A percentile compares a stretch with the other conserved stretches of the same genome.
Evolutionary conservation across 176 grass and related monocot species (phyloP).

Genomic region (Phragmites australis): DNA sequence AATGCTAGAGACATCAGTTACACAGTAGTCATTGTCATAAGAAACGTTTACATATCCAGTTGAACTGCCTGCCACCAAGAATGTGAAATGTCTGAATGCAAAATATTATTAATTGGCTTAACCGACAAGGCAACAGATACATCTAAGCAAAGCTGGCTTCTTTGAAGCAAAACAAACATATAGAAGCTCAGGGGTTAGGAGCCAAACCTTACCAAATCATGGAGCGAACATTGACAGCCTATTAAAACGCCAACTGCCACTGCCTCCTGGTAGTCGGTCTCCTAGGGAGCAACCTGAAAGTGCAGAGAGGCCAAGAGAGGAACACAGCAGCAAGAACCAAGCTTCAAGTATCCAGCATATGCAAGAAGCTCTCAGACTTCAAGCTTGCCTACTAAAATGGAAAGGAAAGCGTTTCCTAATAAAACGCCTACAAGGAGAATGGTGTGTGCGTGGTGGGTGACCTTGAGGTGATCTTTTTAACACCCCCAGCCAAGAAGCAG

Average conservation of each 20-base stretch:
- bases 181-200: slow-evolving; percentile 11
- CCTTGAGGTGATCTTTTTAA: background rate
- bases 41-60: background rate
- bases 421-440: slow-evolving; percentile 66
- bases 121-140: slow-evolving; percentile 11
- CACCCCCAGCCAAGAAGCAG: slow-evolving; percentile 27
- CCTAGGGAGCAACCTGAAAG: slow-evolving; percentile 10
- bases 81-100: background rate
- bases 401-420: slow-evolving; percentile 76
- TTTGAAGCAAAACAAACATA: slow-evolving; percentile 21
- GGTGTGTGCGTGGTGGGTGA: background rate
- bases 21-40: background rate
- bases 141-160: slow-evolving; percentile 31
- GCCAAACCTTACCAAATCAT: slow-evolving; percentile 47
- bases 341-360: background rate
- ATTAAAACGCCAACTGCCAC: slow-evolving; percentile 37
- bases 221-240: slow-evolving; percentile 29
- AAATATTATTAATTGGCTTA: slow-evolving; percentile 1
- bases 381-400: slow-evolving; percentile 50
- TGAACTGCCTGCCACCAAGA: background rate
- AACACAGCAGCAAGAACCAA: background rate
- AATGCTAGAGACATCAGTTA: background rate
- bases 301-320: background rate
- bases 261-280: background rate
- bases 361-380: background rate